Conservation (phyloP, 75 land plant species). For the Picea glauca region DNA sequence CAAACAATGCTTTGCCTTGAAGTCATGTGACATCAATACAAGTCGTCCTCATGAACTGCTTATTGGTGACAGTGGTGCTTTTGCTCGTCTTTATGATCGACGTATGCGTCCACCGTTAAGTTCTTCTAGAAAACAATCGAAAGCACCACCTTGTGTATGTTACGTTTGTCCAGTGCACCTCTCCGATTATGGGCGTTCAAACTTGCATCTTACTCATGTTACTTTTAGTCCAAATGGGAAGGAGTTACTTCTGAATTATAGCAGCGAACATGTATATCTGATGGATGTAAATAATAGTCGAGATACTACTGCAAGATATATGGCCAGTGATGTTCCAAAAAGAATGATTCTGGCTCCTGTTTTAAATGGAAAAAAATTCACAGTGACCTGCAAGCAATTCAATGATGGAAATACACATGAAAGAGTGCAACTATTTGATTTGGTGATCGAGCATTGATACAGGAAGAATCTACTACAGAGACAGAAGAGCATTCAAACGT, state of each 20-base stretch:
- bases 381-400: too few species aligned
- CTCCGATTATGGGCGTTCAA: conserved; percentile 73
- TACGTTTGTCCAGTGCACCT: conserved; percentile 97
- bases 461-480: too few species aligned
- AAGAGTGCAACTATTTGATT: too few species aligned
- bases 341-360: too few species aligned
- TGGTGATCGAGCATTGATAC: too few species aligned
- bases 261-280: conserved; percentile 94
- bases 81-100: conserved; percentile 96
- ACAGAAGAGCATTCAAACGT: too few species aligned
- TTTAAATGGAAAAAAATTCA: too few species aligned
- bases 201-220: conserved; percentile 94
- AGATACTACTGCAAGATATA: conserved; percentile 7
- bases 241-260: conserved; percentile 90
- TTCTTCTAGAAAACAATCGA: conserved; percentile 47
- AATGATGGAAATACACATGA: too few species aligned
- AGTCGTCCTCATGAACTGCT: conserved; percentile 93
- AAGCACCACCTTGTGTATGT: conserved; percentile 85
- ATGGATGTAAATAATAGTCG: conserved; percentile 83
- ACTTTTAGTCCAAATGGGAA: conserved; percentile 91
- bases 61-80: conserved; percentile 99
- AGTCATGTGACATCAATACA: conserved; percentile 92
- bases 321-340: background rate
- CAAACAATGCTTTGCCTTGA: conserved; percentile 61
- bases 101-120: conserved; percentile 93